Base-by-base conservation (phyloP, 2,329 filamentous ascomycete genomes). In the Fusarium sp. region DNA sequence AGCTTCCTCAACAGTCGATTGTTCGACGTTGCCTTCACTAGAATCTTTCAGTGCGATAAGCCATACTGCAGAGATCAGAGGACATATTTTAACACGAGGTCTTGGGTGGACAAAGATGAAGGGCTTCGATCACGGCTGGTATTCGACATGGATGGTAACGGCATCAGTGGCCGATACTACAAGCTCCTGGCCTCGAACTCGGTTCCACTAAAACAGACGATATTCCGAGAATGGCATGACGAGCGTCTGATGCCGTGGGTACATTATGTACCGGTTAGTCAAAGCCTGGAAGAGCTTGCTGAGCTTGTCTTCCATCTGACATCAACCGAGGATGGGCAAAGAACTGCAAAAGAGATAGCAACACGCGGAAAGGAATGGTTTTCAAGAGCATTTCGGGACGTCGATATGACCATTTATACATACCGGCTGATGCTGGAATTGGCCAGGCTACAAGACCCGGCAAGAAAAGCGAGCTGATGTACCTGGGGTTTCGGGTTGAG, bases 391-490 rank as follows among this genome's bases (percentile, higher is more conserved):
- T 72, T 92, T 36, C 76, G 89, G 43, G 86, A 88, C 46, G 84
- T 87, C 39, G 89, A 92, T 74, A 84, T 90, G 72, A 82, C 86
- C 30, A 82, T 88, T 2, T 91, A 90, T 80, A 82, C 88, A 30
- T 91, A 91, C 71, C 81, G 90, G 52, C 73, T 92, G 62, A 66
- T 92, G 70, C 73, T 92, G 27, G 90, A 92, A 81, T 83, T 85
- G 52, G 81, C 79, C 16, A 79, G 84, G 51, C 46, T 85, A 8
- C 78, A 81, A 62, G 82, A 85, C 55, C 76, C 75, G 6, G 44
- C 66, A 3, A 64, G 75, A 9, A 18, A 57, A 30, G 62, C 58
- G 2, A 54, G 18, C 13, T 53, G 10, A 51, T n/a, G 27, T 23
- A 2, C 15, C 8, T 6, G 8, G 28, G 7, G 16, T 39, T 16